phyloP scores from a whole-genome alignment of 2,329 filamentous ascomycete genomes.

The Pseudogymnoascus sp. region DNA sequence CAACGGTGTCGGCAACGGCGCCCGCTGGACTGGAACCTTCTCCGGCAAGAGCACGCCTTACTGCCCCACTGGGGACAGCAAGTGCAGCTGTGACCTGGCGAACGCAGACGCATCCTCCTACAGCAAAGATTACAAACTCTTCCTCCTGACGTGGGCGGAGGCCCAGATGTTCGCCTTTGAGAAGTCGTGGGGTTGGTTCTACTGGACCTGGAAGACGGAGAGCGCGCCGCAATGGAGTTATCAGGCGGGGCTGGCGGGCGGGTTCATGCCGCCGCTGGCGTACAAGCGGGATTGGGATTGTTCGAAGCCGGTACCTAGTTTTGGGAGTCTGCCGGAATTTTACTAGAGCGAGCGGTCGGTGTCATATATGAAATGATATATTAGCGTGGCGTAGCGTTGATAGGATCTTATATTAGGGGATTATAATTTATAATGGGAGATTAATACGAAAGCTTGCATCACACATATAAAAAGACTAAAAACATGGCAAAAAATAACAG shows the following conservation, averaged over 20 bases:
- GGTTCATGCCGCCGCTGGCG: conserved; percentile 70
- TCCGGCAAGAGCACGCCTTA: conserved; percentile 64
- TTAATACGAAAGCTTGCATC: background rate
- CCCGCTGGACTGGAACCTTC: conserved; percentile 85
- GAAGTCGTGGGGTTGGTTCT: conserved; percentile 94
- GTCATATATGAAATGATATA: background rate
- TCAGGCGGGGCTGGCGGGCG: conserved; percentile 67
- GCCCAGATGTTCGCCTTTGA: conserved; percentile 96
- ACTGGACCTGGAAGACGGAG: conserved; percentile 98
- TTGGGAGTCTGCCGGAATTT: conserved; percentile 43
- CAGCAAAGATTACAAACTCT: conserved; percentile 70
- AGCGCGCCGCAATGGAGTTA: conserved; percentile 85
- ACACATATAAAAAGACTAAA: too few species aligned
- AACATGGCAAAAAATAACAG: too few species aligned
- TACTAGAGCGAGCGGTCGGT: conserved; percentile 30
- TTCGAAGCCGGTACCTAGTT: conserved; percentile 44
- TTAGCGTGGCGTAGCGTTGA: background rate
- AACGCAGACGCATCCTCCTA: conserved; percentile 69
- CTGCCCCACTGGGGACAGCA: conserved; percentile 60
- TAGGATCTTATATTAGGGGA: background rate
- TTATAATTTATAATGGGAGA: background rate
- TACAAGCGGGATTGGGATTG: conserved; percentile 65
- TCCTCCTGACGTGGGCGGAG: conserved; percentile 82
- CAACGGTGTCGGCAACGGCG: conserved; percentile 84
- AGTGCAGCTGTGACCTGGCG: conserved; percentile 67